phyloP scores from a whole-genome alignment of 805 yeast species.

The Cyberlindnera veronae region DNA sequence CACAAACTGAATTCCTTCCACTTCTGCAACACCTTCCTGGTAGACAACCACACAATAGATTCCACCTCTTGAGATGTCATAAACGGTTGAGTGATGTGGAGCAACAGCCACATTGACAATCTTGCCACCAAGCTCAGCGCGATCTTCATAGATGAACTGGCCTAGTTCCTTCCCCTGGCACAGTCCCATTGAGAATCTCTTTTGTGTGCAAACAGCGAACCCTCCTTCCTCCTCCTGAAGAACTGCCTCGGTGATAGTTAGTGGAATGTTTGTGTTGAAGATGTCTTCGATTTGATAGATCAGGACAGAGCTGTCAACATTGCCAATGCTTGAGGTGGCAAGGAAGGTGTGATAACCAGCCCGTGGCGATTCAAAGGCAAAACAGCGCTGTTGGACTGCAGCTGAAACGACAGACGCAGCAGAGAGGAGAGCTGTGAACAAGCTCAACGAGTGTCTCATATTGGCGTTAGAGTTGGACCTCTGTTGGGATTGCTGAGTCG shows the following conservation, averaged over 20 bases:
- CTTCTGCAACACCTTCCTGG: constrained; percentile 12
- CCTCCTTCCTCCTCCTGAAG: constrained; percentile 8
- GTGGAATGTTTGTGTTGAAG: constrained; percentile 14
- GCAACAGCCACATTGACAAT: constrained; percentile 2
- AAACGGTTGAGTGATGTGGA: not conserved
- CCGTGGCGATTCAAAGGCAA: not conserved
- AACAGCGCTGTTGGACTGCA: not conserved
- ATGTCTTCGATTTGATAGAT: constrained; percentile 13
- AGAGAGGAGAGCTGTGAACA: too few relatives aligned
- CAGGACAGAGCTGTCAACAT: constrained; percentile 8
- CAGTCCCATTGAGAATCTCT: constrained; percentile 7
- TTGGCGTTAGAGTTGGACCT: too few relatives aligned
- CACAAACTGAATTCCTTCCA: constrained; percentile 5
- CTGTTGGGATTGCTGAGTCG: too few relatives aligned
- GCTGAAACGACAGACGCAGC: not conserved
- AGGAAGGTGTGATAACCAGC: not conserved
- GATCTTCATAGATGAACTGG: constrained; percentile 8
- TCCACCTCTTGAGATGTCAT: constrained; percentile 4
- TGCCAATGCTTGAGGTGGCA: not conserved
- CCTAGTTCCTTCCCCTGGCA: constrained; percentile 12
- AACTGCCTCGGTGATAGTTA: constrained; percentile 4
- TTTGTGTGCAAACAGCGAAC: constrained; percentile 16
- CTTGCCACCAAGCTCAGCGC: not conserved
- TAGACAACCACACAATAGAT: constrained; percentile 12
- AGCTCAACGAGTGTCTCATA: too few relatives aligned